phyloP scores from a whole-genome alignment of 2,329 filamentous ascomycete species.

The Penicillium nordicum region DNA sequence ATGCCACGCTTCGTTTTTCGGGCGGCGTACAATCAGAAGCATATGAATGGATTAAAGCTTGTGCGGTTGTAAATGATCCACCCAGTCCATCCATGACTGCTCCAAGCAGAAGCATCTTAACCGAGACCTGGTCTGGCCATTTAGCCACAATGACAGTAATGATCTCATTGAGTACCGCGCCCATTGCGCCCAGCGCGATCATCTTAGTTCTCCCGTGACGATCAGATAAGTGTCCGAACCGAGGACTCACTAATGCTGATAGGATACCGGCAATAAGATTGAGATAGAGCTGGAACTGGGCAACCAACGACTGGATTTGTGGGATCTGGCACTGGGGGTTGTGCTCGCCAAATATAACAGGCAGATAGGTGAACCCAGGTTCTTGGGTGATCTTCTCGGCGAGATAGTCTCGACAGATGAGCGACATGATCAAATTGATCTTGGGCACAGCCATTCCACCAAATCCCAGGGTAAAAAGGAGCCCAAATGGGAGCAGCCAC shows the following conservation, averaged over 20 bases:
- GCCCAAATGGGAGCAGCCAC: constrained; percentile 79
- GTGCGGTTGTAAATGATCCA: constrained; percentile 83
- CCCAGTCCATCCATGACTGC: constrained; percentile 75
- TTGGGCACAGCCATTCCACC: constrained; percentile 83
- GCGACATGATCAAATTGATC: constrained; percentile 76
- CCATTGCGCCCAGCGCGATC: constrained; percentile 68
- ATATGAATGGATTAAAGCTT: constrained; percentile 79
- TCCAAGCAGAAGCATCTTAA: constrained; percentile 75
- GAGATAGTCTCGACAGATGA: constrained; percentile 82
- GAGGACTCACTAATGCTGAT: constrained; percentile 77
- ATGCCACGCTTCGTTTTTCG: constrained; percentile 72
- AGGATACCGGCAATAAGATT: constrained; percentile 72
- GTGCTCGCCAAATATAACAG: constrained; percentile 63
- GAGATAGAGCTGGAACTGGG: constrained; percentile 73
- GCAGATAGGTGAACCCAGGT: constrained; percentile 58
- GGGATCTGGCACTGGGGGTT: constrained; percentile 78
- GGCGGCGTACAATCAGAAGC: constrained; percentile 83
- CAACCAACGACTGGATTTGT: constrained; percentile 71
- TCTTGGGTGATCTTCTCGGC: constrained; percentile 60
- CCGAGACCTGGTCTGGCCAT: constrained; percentile 68
- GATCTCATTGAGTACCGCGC: constrained; percentile 70
- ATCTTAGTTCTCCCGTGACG: constrained; percentile 75
- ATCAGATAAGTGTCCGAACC: constrained; percentile 81
- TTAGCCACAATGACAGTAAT: constrained; percentile 75
- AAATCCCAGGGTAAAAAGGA: constrained; percentile 79